Percentiles rank a stretch among this genome's conserved stretches.
phyloP scores from a whole-genome alignment of 2,329 filamentous ascomycete species.

The Fusarium gaditjirri region DNA sequence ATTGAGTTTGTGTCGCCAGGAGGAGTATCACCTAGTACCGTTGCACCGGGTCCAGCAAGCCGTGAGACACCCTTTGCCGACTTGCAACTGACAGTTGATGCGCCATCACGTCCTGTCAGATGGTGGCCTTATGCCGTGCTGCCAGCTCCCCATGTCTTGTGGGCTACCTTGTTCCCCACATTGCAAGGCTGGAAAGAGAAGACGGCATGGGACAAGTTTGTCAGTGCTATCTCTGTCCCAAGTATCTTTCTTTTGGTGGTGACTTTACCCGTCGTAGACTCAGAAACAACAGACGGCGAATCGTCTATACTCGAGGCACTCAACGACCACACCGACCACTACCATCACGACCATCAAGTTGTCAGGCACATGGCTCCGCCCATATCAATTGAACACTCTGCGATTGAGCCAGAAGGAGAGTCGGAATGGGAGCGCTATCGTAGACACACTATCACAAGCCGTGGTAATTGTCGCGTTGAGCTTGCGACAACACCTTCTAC shows the following conservation, averaged over 20 bases:
- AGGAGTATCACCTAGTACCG: conserved; percentile 53
- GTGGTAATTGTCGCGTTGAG: conserved; percentile 40
- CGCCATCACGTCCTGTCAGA: conserved; percentile 59
- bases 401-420: conserved; percentile 58
- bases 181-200: conserved; percentile 85
- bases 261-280: conserved; percentile 91
- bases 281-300: conserved; percentile 63
- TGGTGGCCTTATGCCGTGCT: conserved; percentile 87
- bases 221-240: conserved; percentile 86
- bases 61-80: conserved; percentile 60
- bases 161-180: conserved; percentile 86
- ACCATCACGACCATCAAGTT: conserved; percentile 41
- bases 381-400: conserved; percentile 49
- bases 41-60: conserved; percentile 54
- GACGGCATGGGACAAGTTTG: conserved; percentile 81
- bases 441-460: conserved; percentile 53
- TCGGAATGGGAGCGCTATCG: conserved; percentile 70
- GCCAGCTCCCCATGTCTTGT: conserved; percentile 76
- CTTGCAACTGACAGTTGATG: conserved; percentile 53
- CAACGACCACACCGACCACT: conserved; percentile 45
- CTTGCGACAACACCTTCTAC: conserved; percentile 30
- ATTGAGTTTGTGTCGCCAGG: conserved; percentile 64
- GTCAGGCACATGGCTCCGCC: conserved; percentile 49
- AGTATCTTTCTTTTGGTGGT: conserved; percentile 90
- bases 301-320: conserved; percentile 41